Percentiles rank a stretch among this genome's conserved stretches.
phyloP scores from a whole-genome alignment of 1,284 basidiomycete genomes.

The Pyrrhoderma lamaoense region DNA sequence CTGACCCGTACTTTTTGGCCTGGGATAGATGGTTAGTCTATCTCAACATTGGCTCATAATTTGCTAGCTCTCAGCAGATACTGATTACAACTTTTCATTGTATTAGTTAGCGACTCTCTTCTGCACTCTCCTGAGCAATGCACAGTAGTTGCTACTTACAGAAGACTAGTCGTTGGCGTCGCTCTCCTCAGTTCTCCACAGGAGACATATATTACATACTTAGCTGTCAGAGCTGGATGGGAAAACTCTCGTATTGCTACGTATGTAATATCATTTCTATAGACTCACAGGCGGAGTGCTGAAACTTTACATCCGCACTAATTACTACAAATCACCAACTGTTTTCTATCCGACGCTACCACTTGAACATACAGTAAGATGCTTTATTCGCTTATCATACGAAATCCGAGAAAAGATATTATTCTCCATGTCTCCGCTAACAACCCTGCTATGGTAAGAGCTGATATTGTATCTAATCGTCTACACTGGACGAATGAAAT shows the following conservation, averaged over 20 bases:
- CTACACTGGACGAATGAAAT: background rate
- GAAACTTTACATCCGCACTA: too few species aligned
- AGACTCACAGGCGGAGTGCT: too few species aligned
- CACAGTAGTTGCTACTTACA: conserved; percentile 65
- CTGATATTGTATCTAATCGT: background rate
- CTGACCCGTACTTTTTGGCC: conserved; percentile 62
- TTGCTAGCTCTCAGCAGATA: background rate
- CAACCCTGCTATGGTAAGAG: conserved; percentile 65
- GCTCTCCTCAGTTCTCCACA: conserved; percentile 70
- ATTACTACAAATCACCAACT: too few species aligned
- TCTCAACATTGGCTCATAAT: background rate
- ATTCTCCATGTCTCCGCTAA: conserved; percentile 74
- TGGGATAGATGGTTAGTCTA: conserved; percentile 56
- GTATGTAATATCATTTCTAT: too few species aligned
- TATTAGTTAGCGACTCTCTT: conserved; percentile 58
- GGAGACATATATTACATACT: conserved; percentile 73
- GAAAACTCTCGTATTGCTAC: conserved; percentile 68
- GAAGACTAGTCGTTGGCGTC: conserved; percentile 62
- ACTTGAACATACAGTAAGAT: conserved; percentile 46
- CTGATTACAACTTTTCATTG: background rate
- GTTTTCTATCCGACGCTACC: background rate
- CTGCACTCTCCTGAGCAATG: conserved; percentile 59
- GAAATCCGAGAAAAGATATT: conserved; percentile 66
- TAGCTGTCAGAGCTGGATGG: conserved; percentile 70
- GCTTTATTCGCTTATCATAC: conserved; percentile 63